phyloP scores from a whole-genome alignment of 148 eudicot genomes.

The Rhododendron mucronatum region DNA sequence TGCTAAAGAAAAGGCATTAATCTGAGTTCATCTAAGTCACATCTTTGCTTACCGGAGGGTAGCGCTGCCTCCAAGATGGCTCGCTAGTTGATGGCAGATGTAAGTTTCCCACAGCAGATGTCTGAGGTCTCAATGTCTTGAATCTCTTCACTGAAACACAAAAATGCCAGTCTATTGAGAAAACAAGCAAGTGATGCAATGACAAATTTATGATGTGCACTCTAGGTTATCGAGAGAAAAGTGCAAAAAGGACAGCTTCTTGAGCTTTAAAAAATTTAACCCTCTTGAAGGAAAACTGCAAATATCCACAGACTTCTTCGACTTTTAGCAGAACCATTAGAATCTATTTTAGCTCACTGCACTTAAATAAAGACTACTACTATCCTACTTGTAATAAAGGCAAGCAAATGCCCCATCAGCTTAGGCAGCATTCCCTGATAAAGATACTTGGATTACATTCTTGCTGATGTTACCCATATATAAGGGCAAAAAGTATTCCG shows the following conservation, averaged over 20 bases:
- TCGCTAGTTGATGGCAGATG: slow-evolving; percentile 35
- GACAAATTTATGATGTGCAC: background rate
- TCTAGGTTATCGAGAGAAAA: background rate
- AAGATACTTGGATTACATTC: background rate
- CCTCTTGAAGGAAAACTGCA: background rate
- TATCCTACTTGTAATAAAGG: background rate
- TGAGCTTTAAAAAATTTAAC: background rate
- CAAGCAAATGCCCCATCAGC: background rate
- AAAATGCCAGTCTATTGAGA: background rate
- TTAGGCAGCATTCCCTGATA: background rate
- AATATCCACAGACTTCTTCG: background rate
- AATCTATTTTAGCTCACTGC: background rate
- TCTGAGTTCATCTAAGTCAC: background rate
- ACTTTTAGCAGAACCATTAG: background rate
- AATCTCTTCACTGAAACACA: slow-evolving; percentile 34
- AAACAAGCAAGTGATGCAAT: background rate
- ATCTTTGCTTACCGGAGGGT: slow-evolving; percentile 34
- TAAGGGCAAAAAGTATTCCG: background rate
- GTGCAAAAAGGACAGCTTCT: background rate
- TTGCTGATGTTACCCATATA: background rate
- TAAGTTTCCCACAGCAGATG: slow-evolving; percentile 33
- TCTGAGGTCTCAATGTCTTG: slow-evolving; percentile 38
- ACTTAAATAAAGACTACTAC: background rate
- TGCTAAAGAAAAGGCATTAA: background rate
- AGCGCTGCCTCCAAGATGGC: slow-evolving; percentile 44